Percentiles rank a stretch among this genome's conserved stretches.
These are phyloP conservation scores for Leucocoprinus leucothites DNA, from an alignment of 768 basidiomycete species.

Conservation along the genomic window DNA sequence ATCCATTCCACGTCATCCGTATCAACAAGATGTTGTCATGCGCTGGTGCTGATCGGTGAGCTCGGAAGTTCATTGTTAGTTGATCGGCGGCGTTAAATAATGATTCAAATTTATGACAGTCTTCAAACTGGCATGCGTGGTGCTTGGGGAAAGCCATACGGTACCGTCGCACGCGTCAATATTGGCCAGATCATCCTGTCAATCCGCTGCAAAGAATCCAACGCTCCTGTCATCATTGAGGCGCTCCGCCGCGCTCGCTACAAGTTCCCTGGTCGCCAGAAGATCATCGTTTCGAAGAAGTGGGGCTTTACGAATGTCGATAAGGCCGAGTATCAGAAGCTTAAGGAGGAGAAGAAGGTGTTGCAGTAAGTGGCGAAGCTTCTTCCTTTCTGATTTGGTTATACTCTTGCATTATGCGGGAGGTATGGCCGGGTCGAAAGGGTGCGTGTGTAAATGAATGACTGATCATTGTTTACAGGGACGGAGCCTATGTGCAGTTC, in stretches of 20 bases:
- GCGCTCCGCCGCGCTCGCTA: constrained; percentile 96
- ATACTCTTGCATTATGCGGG: background rate
- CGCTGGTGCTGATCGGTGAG: constrained; percentile 95
- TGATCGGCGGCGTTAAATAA: background rate
- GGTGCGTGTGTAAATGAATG: background rate
- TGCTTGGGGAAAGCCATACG: constrained; percentile 99
- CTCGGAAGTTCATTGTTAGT: constrained; percentile 1
- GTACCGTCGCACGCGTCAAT: constrained; percentile 92
- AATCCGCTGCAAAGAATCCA: constrained; percentile 88
- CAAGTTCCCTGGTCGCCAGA: constrained; percentile 99
- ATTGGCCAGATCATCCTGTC: constrained; percentile 91
- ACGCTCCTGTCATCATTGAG: constrained; percentile 89
- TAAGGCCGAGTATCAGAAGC: constrained; percentile 82
- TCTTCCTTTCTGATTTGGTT: background rate
- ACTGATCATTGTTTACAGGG: constrained; percentile 41
- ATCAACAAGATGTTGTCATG: constrained; percentile 99
- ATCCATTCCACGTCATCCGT: constrained; percentile 98
- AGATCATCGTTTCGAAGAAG: constrained; percentile 96
- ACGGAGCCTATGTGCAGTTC: constrained; percentile 94
- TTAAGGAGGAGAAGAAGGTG: constrained; percentile 90
- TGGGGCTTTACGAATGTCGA: constrained; percentile 98
- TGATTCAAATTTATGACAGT: constrained; percentile 32
- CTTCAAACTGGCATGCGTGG: constrained; percentile 99
- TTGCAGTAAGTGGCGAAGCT: constrained; percentile 63
- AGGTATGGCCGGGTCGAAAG: background rate